A percentile compares a stretch with the other conserved stretches of the same genome.
Evolutionary conservation across 345 rosid genomes (phyloP).

Genomic region (Angophora floribunda): DNA sequence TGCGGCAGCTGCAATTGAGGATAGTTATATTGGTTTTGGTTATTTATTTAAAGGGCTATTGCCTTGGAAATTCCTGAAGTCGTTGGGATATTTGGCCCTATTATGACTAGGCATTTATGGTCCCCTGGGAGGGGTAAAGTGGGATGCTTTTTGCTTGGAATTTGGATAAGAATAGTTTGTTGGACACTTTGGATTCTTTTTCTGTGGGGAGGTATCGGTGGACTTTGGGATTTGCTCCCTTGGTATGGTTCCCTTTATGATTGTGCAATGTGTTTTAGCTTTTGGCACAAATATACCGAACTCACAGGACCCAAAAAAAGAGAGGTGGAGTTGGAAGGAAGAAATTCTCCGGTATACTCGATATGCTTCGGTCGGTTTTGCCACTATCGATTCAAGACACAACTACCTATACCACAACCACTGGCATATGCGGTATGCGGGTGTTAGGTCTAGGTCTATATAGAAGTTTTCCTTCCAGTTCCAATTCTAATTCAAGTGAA

Average conservation of each 20-base stretch:
- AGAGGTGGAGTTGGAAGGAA: too few species aligned
- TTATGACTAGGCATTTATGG: constrained; percentile 88
- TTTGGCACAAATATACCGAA: too few species aligned
- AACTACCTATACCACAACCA: too few species aligned
- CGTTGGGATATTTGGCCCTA: constrained; percentile 69
- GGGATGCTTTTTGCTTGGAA: constrained; percentile 81
- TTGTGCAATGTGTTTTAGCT: constrained; percentile 29
- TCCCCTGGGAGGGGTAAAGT: constrained; percentile 92
- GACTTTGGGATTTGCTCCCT: constrained; percentile 92
- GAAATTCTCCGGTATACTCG: too few species aligned
- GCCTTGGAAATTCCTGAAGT: constrained; percentile 87
- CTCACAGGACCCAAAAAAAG: too few species aligned
- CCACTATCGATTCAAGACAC: too few species aligned
- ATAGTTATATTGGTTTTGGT: constrained; percentile 93
- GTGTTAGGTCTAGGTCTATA: not conserved
- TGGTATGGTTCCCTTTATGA: constrained; percentile 93
- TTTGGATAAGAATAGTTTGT: constrained; percentile 79
- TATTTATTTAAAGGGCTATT: constrained; percentile 92
- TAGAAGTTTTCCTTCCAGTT: not conserved
- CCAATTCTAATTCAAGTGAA: not conserved
- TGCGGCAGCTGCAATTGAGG: constrained; percentile 89
- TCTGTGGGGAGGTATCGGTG: constrained; percentile 94
- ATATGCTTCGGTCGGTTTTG: too few species aligned
- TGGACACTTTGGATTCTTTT: constrained; percentile 89
- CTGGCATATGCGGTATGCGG: too few species aligned